Evolutionary conservation across 169 alveolate species (phyloP).

Genomic region (Toxoplasma gondii): DNA sequence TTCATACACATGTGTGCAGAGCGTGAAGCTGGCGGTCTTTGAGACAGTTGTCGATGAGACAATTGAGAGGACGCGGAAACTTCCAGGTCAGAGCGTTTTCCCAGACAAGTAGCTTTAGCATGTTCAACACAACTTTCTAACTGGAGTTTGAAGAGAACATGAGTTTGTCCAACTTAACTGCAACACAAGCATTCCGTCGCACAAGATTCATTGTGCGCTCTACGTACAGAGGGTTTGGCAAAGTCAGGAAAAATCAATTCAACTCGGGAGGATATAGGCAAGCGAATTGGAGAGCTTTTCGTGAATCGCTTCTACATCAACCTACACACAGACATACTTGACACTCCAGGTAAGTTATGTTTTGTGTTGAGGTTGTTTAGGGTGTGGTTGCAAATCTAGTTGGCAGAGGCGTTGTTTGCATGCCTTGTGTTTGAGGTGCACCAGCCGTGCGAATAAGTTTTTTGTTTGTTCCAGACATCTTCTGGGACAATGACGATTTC

Average conservation of each 20-base stretch:
- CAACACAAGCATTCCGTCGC: neutral
- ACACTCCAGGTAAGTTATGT: constrained; percentile 80
- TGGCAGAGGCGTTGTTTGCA: too few relatives aligned
- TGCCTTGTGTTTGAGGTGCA: too few relatives aligned
- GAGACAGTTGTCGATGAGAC: constrained; percentile 86
- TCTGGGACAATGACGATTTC: constrained; percentile 88
- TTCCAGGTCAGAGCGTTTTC: constrained; percentile 76
- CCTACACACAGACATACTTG: constrained; percentile 84
- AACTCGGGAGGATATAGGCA: constrained; percentile 82
- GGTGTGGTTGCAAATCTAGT: too few relatives aligned
- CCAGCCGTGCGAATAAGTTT: neutral
- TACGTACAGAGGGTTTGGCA: constrained; percentile 79
- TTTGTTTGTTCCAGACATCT: constrained; percentile 71
- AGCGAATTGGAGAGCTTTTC: constrained; percentile 84
- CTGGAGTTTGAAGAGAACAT: too few relatives aligned
- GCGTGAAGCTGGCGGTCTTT: constrained; percentile 81
- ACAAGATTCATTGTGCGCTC: neutral
- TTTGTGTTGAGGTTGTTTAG: neutral
- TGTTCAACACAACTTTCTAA: too few relatives aligned
- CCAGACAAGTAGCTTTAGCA: neutral
- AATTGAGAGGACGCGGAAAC: constrained; percentile 80
- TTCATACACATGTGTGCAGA: constrained; percentile 49
- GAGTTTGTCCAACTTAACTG: too few relatives aligned
- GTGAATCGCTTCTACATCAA: constrained; percentile 84
- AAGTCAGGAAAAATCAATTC: constrained; percentile 82